Conservation (phyloP, 2,329 filamentous ascomycete species). For the Ustilaginoidea virens region DNA sequence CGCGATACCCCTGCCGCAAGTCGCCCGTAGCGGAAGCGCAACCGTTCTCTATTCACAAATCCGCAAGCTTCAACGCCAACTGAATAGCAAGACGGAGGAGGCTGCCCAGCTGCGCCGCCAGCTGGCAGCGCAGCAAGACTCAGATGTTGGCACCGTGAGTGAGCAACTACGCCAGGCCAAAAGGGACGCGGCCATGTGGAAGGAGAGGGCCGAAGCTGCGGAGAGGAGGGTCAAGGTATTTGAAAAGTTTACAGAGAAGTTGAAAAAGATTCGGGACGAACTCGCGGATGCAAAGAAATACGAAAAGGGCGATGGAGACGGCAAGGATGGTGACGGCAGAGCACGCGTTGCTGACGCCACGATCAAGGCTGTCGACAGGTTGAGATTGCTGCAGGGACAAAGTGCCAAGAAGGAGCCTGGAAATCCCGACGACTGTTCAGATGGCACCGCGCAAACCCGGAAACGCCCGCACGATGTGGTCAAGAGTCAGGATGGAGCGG, state of each 20-base stretch:
- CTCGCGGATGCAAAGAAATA: not conserved
- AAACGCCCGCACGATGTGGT: not conserved
- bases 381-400: not conserved
- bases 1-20: not conserved
- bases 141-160: slow-evolving; percentile 29
- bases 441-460: not conserved
- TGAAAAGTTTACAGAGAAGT: slow-evolving; percentile 23
- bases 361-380: not conserved
- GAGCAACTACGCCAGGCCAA: slow-evolving; percentile 28
- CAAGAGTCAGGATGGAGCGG: slow-evolving; percentile 3
- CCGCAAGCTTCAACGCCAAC: slow-evolving; percentile 29
- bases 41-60: slow-evolving; percentile 32
- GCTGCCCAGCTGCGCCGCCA: slow-evolving; percentile 26
- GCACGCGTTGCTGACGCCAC: not conserved
- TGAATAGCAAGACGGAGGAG: slow-evolving; percentile 31
- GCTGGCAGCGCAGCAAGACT: slow-evolving; percentile 26
- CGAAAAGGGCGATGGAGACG: not conserved
- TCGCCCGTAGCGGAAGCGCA: slow-evolving; percentile 11
- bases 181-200: slow-evolving; percentile 29
- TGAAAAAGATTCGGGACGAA: slow-evolving; percentile 16
- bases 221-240: slow-evolving; percentile 36
- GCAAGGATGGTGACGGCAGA: not conserved
- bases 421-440: not conserved
- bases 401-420: not conserved
- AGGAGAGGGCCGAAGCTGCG: slow-evolving; percentile 36